These are phyloP conservation scores for Marasmius oreades DNA, from an alignment of 1,284 basidiomycete genomes.

Conservation along the genomic window DNA sequence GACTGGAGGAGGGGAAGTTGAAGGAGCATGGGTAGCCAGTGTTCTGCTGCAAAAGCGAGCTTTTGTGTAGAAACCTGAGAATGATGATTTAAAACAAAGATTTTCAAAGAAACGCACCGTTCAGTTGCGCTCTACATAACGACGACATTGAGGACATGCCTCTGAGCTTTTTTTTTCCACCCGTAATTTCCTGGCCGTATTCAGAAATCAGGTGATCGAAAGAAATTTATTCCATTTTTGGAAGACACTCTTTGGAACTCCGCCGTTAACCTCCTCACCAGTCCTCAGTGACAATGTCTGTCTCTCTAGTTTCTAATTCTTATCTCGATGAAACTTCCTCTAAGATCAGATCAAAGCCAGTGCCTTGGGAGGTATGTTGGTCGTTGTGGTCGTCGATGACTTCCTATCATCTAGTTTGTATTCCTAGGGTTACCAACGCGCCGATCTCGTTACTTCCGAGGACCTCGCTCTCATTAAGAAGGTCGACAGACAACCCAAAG, in stretches of 20 bases:
- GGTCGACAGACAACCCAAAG: conserved; percentile 76
- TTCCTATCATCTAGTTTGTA: conserved; percentile 11
- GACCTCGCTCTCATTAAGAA: conserved; percentile 91
- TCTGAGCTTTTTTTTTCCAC: no score
- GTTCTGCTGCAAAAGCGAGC: conserved; percentile 7
- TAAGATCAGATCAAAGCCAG: conserved; percentile 87
- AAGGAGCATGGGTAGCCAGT: conserved; percentile 13
- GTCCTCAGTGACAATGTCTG: conserved; percentile 49
- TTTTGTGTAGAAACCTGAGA: background rate
- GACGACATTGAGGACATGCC: background rate
- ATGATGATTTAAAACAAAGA: background rate
- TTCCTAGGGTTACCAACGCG: conserved; percentile 87
- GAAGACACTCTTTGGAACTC: background rate
- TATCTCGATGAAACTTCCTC: conserved; percentile 87
- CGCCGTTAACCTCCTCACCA: background rate
- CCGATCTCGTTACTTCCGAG: conserved; percentile 84
- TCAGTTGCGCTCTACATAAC: background rate
- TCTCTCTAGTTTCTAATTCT: conserved; percentile 81
- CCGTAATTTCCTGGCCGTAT: no score
- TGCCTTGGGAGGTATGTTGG: conserved; percentile 87
- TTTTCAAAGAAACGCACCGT: background rate
- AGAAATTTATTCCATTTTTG: background rate
- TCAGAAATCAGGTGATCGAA: background rate
- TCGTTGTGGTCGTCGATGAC: background rate
- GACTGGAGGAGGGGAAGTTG: conserved; percentile 1